Base-by-base conservation (phyloP, 2,329 filamentous ascomycete genomes). In the Clonostachys solani region DNA sequence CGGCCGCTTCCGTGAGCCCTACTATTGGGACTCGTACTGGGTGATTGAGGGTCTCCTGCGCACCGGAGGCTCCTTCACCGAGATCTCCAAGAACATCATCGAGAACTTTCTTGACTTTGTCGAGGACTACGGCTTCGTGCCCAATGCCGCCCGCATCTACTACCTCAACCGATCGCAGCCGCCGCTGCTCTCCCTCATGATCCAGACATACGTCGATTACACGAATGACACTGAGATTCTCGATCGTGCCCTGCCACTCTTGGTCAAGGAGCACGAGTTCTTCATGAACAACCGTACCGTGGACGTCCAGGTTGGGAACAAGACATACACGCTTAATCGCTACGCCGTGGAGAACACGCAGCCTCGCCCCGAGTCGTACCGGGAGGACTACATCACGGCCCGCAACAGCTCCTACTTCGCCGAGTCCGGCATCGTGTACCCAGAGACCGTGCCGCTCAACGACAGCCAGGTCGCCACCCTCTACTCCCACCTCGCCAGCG, bases 1-100 rank as follows among this genome's bases (percentile, higher is more conserved):
- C 12, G 83, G 84, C n/a, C 80, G 84, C 33, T 87, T 87, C 69
- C 73, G 83, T 34, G 84, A 87, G 62, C 75, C 81, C 2, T 87
- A 87, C 59, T 87, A 87, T 61, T 87, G 83, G 83, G 83, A 87
- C 60, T 83, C 80, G 33, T 86, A 78, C 66, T 86, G 81, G 82
- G 84, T 86, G 43, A 55, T 87, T 42, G 78, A 84, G 63, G 84
- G 84, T 19, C 69, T 87, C 19, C 64, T 87, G 34, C 75, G 83
- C 42, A 86, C 82, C 0, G 75, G 80, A 15, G 84, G 83, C 36
- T 75, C 75, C 41, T 87, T 86, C 51, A 76, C 77, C 7, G 63
- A 78, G 34, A 84, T 87, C 50, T 78, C 83, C 5, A 74, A 73
- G 58, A 85, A 87, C 62, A 84, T 81, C 33, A 84, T 87, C 51